phyloP scores from a whole-genome alignment of 192 early-diverging fungal species.

The Coemansia sp. region DNA sequence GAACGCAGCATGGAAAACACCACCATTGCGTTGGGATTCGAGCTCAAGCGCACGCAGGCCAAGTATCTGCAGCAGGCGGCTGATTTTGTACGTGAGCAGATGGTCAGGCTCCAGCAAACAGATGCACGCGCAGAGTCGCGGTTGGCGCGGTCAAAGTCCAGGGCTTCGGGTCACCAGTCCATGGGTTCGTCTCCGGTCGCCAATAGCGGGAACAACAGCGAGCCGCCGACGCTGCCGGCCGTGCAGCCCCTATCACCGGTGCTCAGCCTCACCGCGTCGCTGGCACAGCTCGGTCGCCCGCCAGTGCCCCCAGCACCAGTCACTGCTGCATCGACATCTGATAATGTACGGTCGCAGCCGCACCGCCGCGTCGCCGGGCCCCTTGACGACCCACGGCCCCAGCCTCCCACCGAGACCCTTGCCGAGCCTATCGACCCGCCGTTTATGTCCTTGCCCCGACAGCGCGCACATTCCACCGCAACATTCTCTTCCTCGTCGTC shows the following conservation, averaged over 20 bases:
- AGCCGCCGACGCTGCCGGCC: constrained; percentile 13
- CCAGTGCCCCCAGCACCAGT: background rate
- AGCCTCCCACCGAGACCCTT: constrained; percentile 2
- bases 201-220: background rate
- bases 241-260: constrained; percentile 15
- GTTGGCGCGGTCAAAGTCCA: background rate
- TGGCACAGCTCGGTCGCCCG: constrained; percentile 10
- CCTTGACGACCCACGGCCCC: background rate
- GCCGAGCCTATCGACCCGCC: too few relatives aligned
- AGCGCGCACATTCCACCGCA: background rate
- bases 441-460: too few relatives aligned
- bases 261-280: constrained; percentile 23
- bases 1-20: constrained; percentile 57
- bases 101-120: constrained; percentile 17
- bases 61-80: constrained; percentile 53
- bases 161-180: background rate
- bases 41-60: constrained; percentile 55
- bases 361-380: constrained; percentile 16
- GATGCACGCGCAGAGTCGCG: constrained; percentile 5
- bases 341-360: background rate
- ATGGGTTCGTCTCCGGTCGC: background rate
- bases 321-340: background rate
- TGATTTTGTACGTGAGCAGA: constrained; percentile 55
- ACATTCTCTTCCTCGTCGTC: background rate
- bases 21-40: constrained; percentile 51